Percentiles rank a stretch among this genome's conserved stretches.
Evolutionary conservation across 352 stramenopile genomes (phyloP).

Genomic region (Pythium angustatum): DNA sequence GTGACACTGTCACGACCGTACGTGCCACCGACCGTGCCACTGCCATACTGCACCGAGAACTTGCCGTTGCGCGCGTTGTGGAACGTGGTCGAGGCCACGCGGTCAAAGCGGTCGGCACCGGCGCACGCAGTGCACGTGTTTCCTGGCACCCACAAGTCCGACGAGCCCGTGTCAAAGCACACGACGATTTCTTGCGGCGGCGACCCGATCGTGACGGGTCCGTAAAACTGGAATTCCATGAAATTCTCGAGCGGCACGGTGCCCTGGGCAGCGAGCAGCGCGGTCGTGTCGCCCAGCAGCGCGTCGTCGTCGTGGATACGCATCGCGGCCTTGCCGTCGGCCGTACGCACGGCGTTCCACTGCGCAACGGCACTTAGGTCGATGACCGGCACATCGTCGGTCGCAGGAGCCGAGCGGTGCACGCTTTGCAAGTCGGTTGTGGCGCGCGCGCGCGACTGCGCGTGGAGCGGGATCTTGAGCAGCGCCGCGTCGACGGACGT

Average conservation of each 20-base stretch:
- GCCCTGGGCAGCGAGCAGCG: slow-evolving; percentile 30
- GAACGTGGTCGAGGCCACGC: slow-evolving; percentile 49
- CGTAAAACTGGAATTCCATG: slow-evolving; percentile 86
- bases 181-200: slow-evolving; percentile 73
- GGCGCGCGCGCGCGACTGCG: slow-evolving; percentile 26
- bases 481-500: slow-evolving; percentile 4
- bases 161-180: slow-evolving; percentile 84
- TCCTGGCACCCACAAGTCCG: slow-evolving; percentile 75
- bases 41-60: slow-evolving; percentile 79
- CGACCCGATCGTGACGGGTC: slow-evolving; percentile 58
- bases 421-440: slow-evolving; percentile 39
- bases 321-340: slow-evolving; percentile 3
- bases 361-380: slow-evolving; percentile 23
- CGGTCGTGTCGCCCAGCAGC: slow-evolving; percentile 32
- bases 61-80: slow-evolving; percentile 34
- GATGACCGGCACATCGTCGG: neutral
- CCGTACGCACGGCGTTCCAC: slow-evolving; percentile 28
- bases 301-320: slow-evolving; percentile 9
- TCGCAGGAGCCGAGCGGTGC: slow-evolving; percentile 26
- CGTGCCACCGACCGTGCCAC: slow-evolving; percentile 62
- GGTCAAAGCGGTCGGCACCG: slow-evolving; percentile 54
- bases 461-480: slow-evolving; percentile 47
- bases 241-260: slow-evolving; percentile 73
- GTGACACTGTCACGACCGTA: slow-evolving; percentile 62
- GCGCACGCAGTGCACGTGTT: slow-evolving; percentile 56